Conservation (phyloP, 345 rosid species). For the Conringia planisiliqua region DNA sequence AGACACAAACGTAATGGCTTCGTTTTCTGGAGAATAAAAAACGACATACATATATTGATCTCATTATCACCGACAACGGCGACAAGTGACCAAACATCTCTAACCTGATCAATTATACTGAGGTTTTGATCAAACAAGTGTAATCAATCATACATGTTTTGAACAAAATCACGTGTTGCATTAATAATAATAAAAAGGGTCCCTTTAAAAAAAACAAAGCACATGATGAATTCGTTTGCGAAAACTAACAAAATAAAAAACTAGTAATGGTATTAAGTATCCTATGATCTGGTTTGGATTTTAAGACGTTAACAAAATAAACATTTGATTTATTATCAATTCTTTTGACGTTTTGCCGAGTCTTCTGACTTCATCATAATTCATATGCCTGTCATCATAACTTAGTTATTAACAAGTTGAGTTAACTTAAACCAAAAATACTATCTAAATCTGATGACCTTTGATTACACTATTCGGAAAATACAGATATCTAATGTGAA, state of each 20-base stretch:
- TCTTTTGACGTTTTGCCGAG: background rate
- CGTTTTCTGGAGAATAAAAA: background rate
- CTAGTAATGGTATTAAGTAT: background rate
- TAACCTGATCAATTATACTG: slow-evolving; percentile 5
- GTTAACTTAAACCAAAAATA: background rate
- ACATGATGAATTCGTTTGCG: background rate
- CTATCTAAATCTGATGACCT: background rate
- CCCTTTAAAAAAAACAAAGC: background rate
- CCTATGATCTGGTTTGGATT: background rate
- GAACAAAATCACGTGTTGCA: slow-evolving; percentile 13
- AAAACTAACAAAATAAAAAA: background rate
- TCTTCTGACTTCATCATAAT: background rate
- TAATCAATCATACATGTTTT: background rate
- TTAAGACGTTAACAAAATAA: background rate
- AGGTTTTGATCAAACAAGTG: background rate
- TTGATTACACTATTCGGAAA: background rate
- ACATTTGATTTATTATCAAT: background rate
- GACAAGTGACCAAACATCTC: slow-evolving; percentile 26
- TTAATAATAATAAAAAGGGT: background rate
- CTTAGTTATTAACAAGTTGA: slow-evolving; percentile 3
- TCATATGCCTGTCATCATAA: background rate
- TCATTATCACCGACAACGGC: slow-evolving; percentile 30
- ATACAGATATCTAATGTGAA: background rate
- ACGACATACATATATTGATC: slow-evolving; percentile 22
- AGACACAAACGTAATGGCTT: slow-evolving; percentile 26